Evolutionary conservation across 768 basidiomycete species (phyloP), one percentile per base, ranked within the genome.

Genomic region (Amanita pseudoporphyria): DNA sequence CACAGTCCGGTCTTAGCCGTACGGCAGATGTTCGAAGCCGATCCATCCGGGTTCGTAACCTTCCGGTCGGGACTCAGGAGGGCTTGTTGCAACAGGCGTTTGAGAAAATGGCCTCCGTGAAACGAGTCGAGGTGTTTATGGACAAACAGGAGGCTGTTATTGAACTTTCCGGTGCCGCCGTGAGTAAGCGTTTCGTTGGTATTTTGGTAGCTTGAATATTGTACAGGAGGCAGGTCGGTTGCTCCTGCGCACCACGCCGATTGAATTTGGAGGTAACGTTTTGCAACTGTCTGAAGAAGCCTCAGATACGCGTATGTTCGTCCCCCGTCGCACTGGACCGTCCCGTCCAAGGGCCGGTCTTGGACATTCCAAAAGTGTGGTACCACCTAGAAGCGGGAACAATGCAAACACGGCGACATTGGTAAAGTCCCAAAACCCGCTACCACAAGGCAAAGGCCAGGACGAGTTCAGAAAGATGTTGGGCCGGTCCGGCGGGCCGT

Each of bases 391-490:
- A 16, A 46, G 58, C 7, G 47, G 49, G 53, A 45, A 52, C n/a
- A 54, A 44, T 49, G 24, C 32, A n/a, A 24, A 46, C 18, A 45
- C 42, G 13, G 39, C 57, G 14, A 37, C 26, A 10, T 31, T 45
- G 31, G 47, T 62, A 1, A 40, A 18, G 31, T 57, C 21, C 51
- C 61, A 18, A 39, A 60, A 9, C 51, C 63, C 6, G 51, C 57
- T 2, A 49, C 58, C 9, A 57, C 58, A 35, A 47, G 71, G 67
- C 24, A 82, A 76, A 61, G 78, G 79, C 1, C 91, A 93, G 61
- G 83, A 91, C 56, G 88, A 88, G 57, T 95, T 95, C 63, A 71
- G 92, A 51, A 88, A 82, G 59, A 84, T 94, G 83, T 62, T 94
- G 28, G 26, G 26, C 7, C 4, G 26, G 26, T n/a, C n/a, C n/a